These are phyloP conservation scores for Hypoxylon sp. DNA, from an alignment of 2,329 filamentous ascomycete genomes.

Conservation along the genomic window DNA sequence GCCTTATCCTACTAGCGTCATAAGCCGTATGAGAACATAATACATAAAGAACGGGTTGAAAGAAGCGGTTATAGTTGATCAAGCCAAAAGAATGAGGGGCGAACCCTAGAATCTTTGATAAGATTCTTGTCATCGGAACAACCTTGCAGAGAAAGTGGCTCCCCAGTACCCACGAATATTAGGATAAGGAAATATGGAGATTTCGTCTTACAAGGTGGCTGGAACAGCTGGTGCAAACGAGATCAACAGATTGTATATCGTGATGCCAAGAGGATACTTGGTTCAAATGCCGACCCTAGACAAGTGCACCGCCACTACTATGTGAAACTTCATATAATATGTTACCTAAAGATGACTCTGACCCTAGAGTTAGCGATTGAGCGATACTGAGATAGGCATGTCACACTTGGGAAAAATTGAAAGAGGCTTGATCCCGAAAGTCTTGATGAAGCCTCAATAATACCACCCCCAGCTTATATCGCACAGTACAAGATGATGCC, in stretches of 20 bases:
- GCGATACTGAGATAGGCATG: neutral
- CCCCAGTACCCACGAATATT: neutral
- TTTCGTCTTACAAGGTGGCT: neutral
- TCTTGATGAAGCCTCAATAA: neutral
- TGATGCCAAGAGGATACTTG: neutral
- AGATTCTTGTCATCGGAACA: neutral
- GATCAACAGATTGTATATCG: neutral
- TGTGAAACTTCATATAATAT: neutral
- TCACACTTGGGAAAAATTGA: neutral
- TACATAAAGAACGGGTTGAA: neutral
- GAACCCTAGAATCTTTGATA: neutral
- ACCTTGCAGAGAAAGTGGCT: neutral
- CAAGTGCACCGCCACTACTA: neutral
- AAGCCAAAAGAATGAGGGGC: neutral
- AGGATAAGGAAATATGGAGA: neutral
- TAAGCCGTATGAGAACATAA: neutral
- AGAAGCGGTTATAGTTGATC: neutral
- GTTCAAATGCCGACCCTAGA: neutral
- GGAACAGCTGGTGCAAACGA: neutral
- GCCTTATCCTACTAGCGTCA: neutral
- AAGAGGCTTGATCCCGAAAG: neutral
- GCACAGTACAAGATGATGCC: neutral
- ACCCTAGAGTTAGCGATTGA: neutral
- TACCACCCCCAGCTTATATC: neutral
- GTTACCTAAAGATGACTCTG: neutral